Percentiles rank a stretch among this genome's conserved stretches.
Evolutionary conservation across 2,329 filamentous ascomycete genomes (phyloP).

Genomic region (Penicillium sp.): DNA sequence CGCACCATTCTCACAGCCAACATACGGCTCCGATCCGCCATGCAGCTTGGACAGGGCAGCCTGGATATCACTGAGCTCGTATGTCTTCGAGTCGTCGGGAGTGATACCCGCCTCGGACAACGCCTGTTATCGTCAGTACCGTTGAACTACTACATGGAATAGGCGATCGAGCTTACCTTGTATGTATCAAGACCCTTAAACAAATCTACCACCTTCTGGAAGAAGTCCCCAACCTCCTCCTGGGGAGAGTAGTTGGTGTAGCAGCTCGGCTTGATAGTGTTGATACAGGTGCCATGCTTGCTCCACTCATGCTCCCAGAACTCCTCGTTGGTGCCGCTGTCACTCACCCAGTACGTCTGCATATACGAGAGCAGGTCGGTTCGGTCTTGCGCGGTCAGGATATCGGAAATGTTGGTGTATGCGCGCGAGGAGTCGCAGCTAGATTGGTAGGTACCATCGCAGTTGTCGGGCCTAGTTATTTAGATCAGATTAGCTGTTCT

Average conservation of each 20-base stretch:
- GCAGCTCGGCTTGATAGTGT: constrained; percentile 64
- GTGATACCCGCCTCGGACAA: constrained; percentile 57
- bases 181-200: constrained; percentile 59
- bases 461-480: constrained; percentile 48
- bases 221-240: constrained; percentile 60
- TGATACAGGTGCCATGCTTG: constrained; percentile 71
- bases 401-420: constrained; percentile 58
- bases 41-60: constrained; percentile 49
- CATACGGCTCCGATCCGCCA: constrained; percentile 50
- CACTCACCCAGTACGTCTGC: constrained; percentile 61
- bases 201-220: constrained; percentile 54
- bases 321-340: constrained; percentile 53
- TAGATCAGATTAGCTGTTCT: not conserved
- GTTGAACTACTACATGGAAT: not conserved
- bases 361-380: constrained; percentile 56
- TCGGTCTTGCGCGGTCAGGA: constrained; percentile 52
- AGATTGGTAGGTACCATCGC: constrained; percentile 58
- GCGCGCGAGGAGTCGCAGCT: constrained; percentile 56
- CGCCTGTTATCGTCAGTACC: constrained; percentile 37
- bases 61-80: constrained; percentile 53
- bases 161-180: constrained; percentile 32
- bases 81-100: constrained; percentile 51
- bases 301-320: constrained; percentile 72
- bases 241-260: constrained; percentile 58
- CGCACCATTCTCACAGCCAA: constrained; percentile 50